Evolutionary conservation across 1,139 yeast species (phyloP).

Genomic region (Hansenula anomala): DNA sequence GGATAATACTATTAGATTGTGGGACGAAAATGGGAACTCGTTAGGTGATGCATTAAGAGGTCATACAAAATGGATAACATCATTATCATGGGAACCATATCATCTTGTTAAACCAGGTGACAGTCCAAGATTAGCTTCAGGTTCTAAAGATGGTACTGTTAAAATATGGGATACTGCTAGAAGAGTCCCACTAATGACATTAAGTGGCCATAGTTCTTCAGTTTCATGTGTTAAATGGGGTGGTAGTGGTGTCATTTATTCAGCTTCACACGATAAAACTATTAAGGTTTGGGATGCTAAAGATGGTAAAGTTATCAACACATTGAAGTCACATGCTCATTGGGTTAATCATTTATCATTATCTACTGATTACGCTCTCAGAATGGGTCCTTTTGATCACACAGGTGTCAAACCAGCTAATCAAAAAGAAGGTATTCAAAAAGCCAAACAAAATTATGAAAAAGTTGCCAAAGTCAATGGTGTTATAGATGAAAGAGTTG

Average conservation of each 20-base stretch:
- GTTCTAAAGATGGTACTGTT: slow-evolving; percentile 88
- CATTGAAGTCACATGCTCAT: slow-evolving; percentile 87
- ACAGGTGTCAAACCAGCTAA: slow-evolving; percentile 45
- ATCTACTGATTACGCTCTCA: slow-evolving; percentile 82
- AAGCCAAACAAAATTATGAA: slow-evolving; percentile 66
- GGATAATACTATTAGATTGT: slow-evolving; percentile 84
- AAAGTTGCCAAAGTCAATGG: slow-evolving; percentile 77
- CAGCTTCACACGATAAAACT: slow-evolving; percentile 94
- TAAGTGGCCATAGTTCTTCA: slow-evolving; percentile 85
- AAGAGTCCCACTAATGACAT: slow-evolving; percentile 60
- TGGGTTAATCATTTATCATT: slow-evolving; percentile 95
- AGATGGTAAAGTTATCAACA: slow-evolving; percentile 73
- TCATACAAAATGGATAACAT: slow-evolving; percentile 85
- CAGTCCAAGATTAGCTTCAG: slow-evolving; percentile 73
- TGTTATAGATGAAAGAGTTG: slow-evolving; percentile 68
- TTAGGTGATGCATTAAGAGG: slow-evolving; percentile 74
- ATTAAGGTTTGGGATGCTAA: slow-evolving; percentile 89
- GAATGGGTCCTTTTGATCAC: slow-evolving; percentile 80
- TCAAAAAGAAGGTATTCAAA: slow-evolving; percentile 51
- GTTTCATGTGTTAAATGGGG: slow-evolving; percentile 98
- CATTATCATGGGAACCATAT: slow-evolving; percentile 91
- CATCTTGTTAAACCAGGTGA: slow-evolving; percentile 68
- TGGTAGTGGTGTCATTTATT: slow-evolving; percentile 78
- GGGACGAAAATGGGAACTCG: slow-evolving; percentile 78
- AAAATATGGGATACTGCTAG: slow-evolving; percentile 87